Percentiles rank a stretch among this genome's conserved stretches.
Evolutionary conservation across 2,329 filamentous ascomycete genomes (phyloP).

Genomic region (Colletotrichum destructivum): DNA sequence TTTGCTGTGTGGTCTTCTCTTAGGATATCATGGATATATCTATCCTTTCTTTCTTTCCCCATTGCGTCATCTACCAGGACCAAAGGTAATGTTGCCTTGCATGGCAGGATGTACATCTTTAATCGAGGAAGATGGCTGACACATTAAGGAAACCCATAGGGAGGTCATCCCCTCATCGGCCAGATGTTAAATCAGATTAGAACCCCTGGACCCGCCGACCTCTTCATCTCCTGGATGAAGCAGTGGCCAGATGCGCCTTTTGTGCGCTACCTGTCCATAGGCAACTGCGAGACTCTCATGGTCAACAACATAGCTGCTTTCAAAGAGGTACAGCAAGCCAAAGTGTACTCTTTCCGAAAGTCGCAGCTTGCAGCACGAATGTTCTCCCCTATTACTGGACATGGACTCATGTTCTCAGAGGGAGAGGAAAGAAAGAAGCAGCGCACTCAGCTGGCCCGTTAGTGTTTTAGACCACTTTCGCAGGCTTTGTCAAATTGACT

Average conservation of each 20-base stretch:
- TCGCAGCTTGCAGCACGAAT: conserved; percentile 52
- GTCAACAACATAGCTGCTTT: conserved; percentile 54
- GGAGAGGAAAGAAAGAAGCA: conserved; percentile 53
- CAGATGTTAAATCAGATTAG: conserved; percentile 54
- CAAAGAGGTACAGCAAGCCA: conserved; percentile 55
- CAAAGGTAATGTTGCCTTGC: conserved; percentile 51
- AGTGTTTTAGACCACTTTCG: neutral
- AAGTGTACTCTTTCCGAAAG: conserved; percentile 58
- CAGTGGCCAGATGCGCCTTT: conserved; percentile 53
- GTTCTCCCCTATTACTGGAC: conserved; percentile 54
- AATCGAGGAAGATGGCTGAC: neutral
- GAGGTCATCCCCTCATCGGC: conserved; percentile 57
- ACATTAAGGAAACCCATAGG: conserved; percentile 45
- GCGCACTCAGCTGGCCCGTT: conserved; percentile 51
- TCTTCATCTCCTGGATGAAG: conserved; percentile 52
- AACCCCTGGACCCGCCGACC: conserved; percentile 47
- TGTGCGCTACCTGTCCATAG: conserved; percentile 56
- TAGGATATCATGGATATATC: conserved; percentile 55
- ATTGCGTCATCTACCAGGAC: conserved; percentile 60
- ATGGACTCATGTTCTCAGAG: conserved; percentile 56
- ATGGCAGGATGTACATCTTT: neutral
- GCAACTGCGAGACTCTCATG: conserved; percentile 55
- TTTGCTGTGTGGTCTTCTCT: conserved; percentile 43
- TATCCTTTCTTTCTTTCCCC: conserved; percentile 61
- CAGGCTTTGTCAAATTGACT: neutral